Evolutionary conservation across 148 eudicot species (phyloP).

Genomic region (Rhododendron griersonianum): DNA sequence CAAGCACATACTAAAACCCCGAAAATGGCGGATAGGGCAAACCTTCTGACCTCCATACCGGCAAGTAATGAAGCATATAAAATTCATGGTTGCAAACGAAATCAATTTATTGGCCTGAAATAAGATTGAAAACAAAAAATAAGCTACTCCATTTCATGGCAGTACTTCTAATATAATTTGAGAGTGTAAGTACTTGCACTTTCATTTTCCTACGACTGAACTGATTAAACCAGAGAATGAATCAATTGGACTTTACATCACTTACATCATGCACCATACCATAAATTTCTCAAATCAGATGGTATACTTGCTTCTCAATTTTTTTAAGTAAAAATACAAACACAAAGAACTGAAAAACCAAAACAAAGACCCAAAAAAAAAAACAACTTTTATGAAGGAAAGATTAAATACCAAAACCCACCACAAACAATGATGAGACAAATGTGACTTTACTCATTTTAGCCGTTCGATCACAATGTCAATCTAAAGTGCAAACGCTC

Average conservation of each 20-base stretch:
- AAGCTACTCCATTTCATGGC: not conserved
- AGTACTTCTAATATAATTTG: not conserved
- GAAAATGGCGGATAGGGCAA: constrained; percentile 10
- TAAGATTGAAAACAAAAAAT: not conserved
- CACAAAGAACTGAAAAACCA: not conserved
- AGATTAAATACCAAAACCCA: not conserved
- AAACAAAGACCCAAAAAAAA: not conserved
- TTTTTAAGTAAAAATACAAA: not conserved
- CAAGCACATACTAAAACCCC: constrained; percentile 21
- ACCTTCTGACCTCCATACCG: constrained; percentile 19
- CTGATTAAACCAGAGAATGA: not conserved
- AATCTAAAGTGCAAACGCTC: not conserved
- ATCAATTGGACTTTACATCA: not conserved
- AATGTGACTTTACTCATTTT: not conserved
- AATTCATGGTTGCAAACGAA: constrained; percentile 11
- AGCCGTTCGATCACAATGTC: not conserved
- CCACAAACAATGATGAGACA: not conserved
- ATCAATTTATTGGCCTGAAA: constrained; percentile 1
- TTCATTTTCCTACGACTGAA: not conserved
- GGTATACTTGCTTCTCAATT: not conserved
- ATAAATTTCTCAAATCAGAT: not conserved
- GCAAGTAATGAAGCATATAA: constrained; percentile 12
- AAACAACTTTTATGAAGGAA: not conserved
- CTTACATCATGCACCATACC: not conserved
- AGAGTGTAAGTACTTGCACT: not conserved